Conservation (phyloP, 495 filamentous ascomycete species). For the Hypoxylon intermedium region DNA sequence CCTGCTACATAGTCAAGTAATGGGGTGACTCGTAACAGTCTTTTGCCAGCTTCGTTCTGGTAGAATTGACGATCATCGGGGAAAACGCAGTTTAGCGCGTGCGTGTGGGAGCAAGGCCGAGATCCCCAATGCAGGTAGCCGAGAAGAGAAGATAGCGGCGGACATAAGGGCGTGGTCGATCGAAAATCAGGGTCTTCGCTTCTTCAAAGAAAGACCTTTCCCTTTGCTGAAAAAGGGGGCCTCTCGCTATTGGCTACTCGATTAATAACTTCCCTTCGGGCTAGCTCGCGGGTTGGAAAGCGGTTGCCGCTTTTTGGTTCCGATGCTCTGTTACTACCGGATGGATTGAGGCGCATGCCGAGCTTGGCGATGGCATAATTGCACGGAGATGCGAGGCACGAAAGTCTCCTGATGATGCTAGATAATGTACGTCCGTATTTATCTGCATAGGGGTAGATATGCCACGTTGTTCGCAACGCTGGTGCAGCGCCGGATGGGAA, state of each 20-base stretch:
- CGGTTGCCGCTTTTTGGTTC: slow-evolving; percentile 25
- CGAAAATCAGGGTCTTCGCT: slow-evolving; percentile 29
- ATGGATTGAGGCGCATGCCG: slow-evolving; percentile 12
- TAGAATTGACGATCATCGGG: slow-evolving; percentile 24
- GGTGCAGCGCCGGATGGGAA: slow-evolving; percentile 13
- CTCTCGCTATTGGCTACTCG: slow-evolving; percentile 10
- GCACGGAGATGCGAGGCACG: slow-evolving; percentile 13
- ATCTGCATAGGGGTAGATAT: slow-evolving; percentile 9
- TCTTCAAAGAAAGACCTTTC: not conserved
- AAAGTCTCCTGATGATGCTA: slow-evolving; percentile 8
- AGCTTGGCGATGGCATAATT: slow-evolving; percentile 30
- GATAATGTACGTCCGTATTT: slow-evolving; percentile 17
- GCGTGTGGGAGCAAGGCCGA: slow-evolving; percentile 20
- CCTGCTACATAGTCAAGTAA: slow-evolving; percentile 16
- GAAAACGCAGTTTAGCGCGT: slow-evolving; percentile 10
- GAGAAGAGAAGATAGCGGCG: slow-evolving; percentile 20
- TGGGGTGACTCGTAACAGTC: not conserved
- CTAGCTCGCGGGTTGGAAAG: slow-evolving; percentile 11
- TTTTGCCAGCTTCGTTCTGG: not conserved
- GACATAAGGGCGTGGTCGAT: slow-evolving; percentile 18
- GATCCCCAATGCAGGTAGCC: slow-evolving; percentile 31
- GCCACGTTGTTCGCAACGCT: slow-evolving; percentile 21
- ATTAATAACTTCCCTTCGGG: not conserved
- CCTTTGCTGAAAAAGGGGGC: slow-evolving; percentile 1
- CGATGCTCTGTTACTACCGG: slow-evolving; percentile 13